A percentile compares a stretch with the other conserved stretches of the same genome.
Conservation (phyloP, 768 basidiomycete genomes). For the Phlebiopsis flavidoalba region DNA sequence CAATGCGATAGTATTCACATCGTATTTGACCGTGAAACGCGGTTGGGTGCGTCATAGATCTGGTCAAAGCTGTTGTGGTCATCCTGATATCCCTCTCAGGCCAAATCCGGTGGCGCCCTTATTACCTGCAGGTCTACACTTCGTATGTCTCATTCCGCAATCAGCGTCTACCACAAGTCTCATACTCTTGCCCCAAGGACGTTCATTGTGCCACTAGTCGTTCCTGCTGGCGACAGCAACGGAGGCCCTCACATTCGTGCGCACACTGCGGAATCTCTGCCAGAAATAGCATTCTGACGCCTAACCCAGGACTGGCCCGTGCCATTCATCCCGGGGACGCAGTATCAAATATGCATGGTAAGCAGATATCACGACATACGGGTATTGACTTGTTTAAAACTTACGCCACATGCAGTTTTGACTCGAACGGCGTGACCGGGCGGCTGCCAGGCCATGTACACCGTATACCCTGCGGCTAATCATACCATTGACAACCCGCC, state of each 20-base stretch:
- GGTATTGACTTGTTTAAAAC: background rate
- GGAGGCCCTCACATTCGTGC: conserved; percentile 39
- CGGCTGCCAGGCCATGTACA: conserved; percentile 56
- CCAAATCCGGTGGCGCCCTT: conserved; percentile 52
- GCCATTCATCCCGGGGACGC: conserved; percentile 53
- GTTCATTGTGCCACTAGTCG: conserved; percentile 46
- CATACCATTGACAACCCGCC: conserved; percentile 28
- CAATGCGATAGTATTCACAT: conserved; percentile 30
- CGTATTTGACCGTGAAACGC: conserved; percentile 23
- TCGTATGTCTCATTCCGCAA: conserved; percentile 36
- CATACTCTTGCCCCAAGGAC: conserved; percentile 27
- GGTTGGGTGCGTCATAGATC: conserved; percentile 19
- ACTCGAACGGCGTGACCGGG: conserved; percentile 52
- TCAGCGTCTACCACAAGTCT: background rate
- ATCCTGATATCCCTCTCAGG: conserved; percentile 26
- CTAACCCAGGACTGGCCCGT: conserved; percentile 47
- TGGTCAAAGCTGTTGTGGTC: background rate
- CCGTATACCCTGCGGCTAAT: conserved; percentile 41
- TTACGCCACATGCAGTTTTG: conserved; percentile 37
- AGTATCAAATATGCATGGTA: conserved; percentile 72
- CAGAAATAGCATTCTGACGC: background rate
- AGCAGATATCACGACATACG: conserved; percentile 3
- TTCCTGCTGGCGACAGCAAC: conserved; percentile 36
- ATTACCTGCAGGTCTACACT: conserved; percentile 55
- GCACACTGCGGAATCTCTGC: conserved; percentile 15